Base-by-base conservation (phyloP, 768 basidiomycete genomes). In the Roridomyces roridus region DNA sequence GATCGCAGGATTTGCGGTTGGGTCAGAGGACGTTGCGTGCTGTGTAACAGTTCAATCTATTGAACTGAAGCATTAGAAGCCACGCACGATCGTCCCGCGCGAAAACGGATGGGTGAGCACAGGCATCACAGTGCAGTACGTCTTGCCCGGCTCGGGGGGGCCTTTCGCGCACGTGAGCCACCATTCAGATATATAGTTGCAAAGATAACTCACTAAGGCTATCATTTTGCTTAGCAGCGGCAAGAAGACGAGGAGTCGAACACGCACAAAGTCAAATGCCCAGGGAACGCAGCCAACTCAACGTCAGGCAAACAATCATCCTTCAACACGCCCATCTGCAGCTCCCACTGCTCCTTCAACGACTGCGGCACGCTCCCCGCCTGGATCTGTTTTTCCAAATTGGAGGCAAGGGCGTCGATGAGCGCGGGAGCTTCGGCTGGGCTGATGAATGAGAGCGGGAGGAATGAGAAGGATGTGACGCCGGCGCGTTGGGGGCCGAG, bases 21-120 rank as follows among this genome's bases (percentile, higher is more conserved):
- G 55, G 37, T 50, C 28, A 10, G 34, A 4, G 26, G 48, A 50
- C 20, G 43, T 57, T 41, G 55, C 55, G 35, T 57, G 55, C 55
- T 57, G 25, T 12, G 21, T 26, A n/a, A n/a, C n/a, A n/a, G n/a
- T 44, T n/a, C 15, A n/a, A n/a, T n/a, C n/a, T n/a, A n/a, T n/a
- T n/a, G n/a, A n/a, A n/a, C n/a, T n/a, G n/a, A n/a, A n/a, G n/a
- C n/a, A n/a, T 29, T 25, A 18, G 18, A 2, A 10, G 9, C 24
- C 9, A 70, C 78, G 35, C 45, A 81, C 81, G 53, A 85, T 78
- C 0, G 78, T 73, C 1, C 84, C 83, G 11, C 82, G 68, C 10
- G 79, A 81, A 58, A 82, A 74, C 2, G 72, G 72, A 45, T 84
- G 78, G 50, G 80, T 79, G n/a, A 73, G 59, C 0, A 71, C 69